Evolutionary conservation across 192 early-diverging fungal species (phyloP).

Genomic region (Coemansia umbellata): DNA sequence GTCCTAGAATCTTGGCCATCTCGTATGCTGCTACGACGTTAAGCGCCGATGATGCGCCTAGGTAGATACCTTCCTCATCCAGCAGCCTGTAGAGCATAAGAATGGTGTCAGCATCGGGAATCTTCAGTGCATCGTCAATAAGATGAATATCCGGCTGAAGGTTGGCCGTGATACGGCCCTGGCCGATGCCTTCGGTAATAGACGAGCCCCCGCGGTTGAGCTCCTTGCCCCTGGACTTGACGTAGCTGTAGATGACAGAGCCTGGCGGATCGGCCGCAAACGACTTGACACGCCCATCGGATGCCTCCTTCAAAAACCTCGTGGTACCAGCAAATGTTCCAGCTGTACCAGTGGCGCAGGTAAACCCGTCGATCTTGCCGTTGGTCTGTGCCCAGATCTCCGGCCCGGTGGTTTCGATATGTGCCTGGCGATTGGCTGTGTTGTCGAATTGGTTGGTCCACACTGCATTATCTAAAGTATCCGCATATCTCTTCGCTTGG

Average conservation of each 20-base stretch:
- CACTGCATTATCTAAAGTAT: slow-evolving; percentile 73
- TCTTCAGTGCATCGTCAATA: slow-evolving; percentile 78
- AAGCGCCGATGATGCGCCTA: slow-evolving; percentile 87
- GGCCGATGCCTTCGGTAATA: slow-evolving; percentile 95
- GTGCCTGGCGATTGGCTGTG: slow-evolving; percentile 82
- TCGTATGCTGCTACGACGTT: slow-evolving; percentile 91
- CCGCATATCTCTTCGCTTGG: slow-evolving; percentile 81
- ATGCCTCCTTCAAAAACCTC: slow-evolving; percentile 75
- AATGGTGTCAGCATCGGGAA: slow-evolving; percentile 78
- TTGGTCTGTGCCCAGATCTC: slow-evolving; percentile 88
- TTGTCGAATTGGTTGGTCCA: slow-evolving; percentile 99
- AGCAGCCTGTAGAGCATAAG: slow-evolving; percentile 84
- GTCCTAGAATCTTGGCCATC: slow-evolving; percentile 81
- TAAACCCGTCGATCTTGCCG: slow-evolving; percentile 82
- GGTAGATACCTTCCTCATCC: slow-evolving; percentile 91
- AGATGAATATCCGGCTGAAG: slow-evolving; percentile 73
- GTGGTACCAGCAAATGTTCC: slow-evolving; percentile 87
- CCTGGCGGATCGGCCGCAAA: slow-evolving; percentile 92
- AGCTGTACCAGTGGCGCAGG: slow-evolving; percentile 88
- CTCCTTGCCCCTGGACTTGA: slow-evolving; percentile 64
- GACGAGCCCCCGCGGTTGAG: slow-evolving; percentile 75
- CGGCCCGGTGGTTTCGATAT: slow-evolving; percentile 93
- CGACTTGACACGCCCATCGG: slow-evolving; percentile 63
- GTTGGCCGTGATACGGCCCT: slow-evolving; percentile 91
- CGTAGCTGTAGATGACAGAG: slow-evolving; percentile 82